Base-by-base conservation (phyloP, 2,329 filamentous ascomycete genomes). In the Juglanconis oblonga region DNA sequence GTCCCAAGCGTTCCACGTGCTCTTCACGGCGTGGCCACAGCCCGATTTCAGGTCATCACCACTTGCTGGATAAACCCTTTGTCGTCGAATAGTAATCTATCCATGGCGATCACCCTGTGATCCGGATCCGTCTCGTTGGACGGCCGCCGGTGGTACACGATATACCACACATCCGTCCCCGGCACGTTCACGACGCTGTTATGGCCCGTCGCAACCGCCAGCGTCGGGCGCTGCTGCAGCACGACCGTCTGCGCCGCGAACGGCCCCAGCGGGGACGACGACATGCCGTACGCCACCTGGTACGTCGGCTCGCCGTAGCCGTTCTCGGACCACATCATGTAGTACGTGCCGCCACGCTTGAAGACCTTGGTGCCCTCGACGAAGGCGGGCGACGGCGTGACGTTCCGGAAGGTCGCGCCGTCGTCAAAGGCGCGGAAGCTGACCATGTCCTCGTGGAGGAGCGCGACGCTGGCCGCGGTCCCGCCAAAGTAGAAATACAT, bases 401-500 rank as follows among this genome's bases (percentile, higher is more conserved):
- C 38, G 31, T 61, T 42, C 49, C 38, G 53, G 35, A 61, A 57
- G 44, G 42, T 47, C 32, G 35, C 36, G n/a, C 42, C 45, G 11
- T 47, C 54, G 14, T 54, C 49, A 3, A 61, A 56, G 8, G 58
- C 17, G 33, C 13, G 58, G 36, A 61, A 57, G 31, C 51, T 52
- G 33, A 60, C 24, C 61, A 62, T 62, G 44, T 58, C 51, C 1
- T 52, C n/a, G 24, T 57, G 54, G 14, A 62, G 61, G 17, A 57
- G 38, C 5, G 47, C 57, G 13, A 60, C 52, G 33, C 57, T 60
- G 42, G 57, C 53, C 13, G 51, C 52, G 7, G 42, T 50, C 17
- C 57, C 49, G 42, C 57, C 53, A 44, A 49, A 62, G 45, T 60
- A 62, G 35, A 76, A 67, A 59, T 76, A 76, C 1, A 67, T 72